Conservation (phyloP, 139 green algal species). For the Chlamydomonas eustigma region DNA sequence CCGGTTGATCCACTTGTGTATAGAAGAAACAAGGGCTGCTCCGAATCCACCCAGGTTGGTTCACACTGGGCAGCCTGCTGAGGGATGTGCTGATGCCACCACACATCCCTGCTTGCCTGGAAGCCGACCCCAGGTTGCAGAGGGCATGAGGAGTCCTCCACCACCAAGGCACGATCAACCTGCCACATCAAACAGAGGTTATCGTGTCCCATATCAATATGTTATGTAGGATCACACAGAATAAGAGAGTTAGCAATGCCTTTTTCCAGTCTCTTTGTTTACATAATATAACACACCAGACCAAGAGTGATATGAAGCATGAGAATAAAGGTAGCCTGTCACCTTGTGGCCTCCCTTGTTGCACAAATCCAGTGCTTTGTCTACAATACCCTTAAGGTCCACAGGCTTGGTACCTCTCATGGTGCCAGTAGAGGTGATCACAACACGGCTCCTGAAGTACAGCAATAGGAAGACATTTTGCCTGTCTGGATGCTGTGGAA, state of each 20-base stretch:
- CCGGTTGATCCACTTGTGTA: constrained; percentile 74
- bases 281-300: too few species aligned
- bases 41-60: constrained; percentile 52
- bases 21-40: constrained; percentile 60
- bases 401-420: constrained; percentile 80
- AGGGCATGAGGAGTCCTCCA: background rate
- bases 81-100: constrained; percentile 60
- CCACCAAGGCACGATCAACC: background rate
- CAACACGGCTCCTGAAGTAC: constrained; percentile 40
- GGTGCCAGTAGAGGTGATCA: constrained; percentile 74
- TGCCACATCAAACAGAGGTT: background rate
- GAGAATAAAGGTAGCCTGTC: background rate
- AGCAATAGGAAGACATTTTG: too few species aligned
- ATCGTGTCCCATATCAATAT: too few species aligned
- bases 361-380: constrained; percentile 44
- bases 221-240: too few species aligned
- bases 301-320: too few species aligned
- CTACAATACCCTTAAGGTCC: constrained; percentile 82
- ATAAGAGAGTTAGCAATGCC: too few species aligned
- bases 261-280: too few species aligned
- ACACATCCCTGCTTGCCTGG: constrained; percentile 64
- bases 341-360: constrained; percentile 9
- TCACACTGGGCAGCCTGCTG: constrained; percentile 54
- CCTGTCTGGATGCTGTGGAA: too few species aligned
- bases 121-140: background rate